Evolutionary conservation across 2,329 filamentous ascomycete genomes (phyloP), one percentile per base, ranked within the genome.

Genomic region (Celoporthe dispersa): DNA sequence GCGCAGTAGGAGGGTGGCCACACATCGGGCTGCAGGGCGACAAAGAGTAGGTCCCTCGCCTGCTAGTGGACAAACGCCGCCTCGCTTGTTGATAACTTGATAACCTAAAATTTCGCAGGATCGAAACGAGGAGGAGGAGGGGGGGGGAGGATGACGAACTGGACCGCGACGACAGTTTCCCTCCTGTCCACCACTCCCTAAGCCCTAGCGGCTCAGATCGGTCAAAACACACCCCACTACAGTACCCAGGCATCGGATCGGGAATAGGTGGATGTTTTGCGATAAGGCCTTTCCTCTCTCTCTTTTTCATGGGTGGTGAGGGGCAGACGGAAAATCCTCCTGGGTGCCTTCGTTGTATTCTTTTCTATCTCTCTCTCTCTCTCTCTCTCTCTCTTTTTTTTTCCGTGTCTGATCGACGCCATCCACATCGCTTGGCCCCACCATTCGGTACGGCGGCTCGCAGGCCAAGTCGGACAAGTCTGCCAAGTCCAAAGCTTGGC

Each of bases 401-500:
- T n/a, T n/a, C n/a, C n/a, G n/a, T n/a, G 44, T n/a, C 44, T 48
- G 44, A 48, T 48, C 44, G 44, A 48, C 44, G 44, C 44, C 44
- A 48, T 48, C 44, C 22, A 48, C 44, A 8, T 48, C 22, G 22
- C n/a, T 2, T 48, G 25, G 12, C 51, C 28, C 51, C 51, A 55
- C 51, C 51, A 4, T 9, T 55, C n/a, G n/a, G 51, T 55, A 55
- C 48, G 22, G 11, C 51, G 51, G 51, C 41, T 19, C 22, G 44
- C 44, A 59, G 55, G 55, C 31, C 55, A 59, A 59, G 31, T 31
- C 9, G 48, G n/a, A n/a, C 53, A 55, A 57, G 53, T 51, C 48
- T 31, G 53, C 53, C 53, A 57, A 57, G 53, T 31, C 53, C 2
- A 60, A 60, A 60, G 57, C 57, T 60, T 60, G 33, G 57, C 57